Evolutionary conservation across 768 basidiomycete species (phyloP).

Genomic region (Sporobolomyces roseus): DNA sequence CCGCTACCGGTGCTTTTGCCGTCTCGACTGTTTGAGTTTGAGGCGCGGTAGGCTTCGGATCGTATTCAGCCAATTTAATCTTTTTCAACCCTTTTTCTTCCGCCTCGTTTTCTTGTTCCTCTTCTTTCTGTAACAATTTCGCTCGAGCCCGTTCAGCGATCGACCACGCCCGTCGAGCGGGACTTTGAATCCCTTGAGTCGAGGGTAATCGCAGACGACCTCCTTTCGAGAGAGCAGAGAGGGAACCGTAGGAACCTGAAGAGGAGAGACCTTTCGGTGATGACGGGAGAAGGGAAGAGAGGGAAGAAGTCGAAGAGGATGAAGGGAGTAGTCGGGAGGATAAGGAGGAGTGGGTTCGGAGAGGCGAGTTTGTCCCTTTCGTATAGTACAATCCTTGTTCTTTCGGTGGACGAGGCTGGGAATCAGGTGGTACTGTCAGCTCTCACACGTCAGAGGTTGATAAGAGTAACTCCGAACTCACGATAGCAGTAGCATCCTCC

Average conservation of each 20-base stretch:
- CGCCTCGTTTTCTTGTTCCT: constrained; percentile 15
- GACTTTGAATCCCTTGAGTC: constrained; percentile 3
- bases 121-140: not conserved
- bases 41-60: not conserved
- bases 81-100: constrained; percentile 22
- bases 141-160: constrained; percentile 6
- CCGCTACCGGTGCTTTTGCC: not conserved
- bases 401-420: not conserved
- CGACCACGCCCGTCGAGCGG: constrained; percentile 18
- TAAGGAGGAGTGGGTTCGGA: constrained; percentile 17
- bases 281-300: not conserved
- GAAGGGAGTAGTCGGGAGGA: not conserved
- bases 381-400: constrained; percentile 16
- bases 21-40: not conserved
- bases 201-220: not conserved
- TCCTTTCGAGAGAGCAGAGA: not conserved
- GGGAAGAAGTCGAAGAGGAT: not conserved
- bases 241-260: not conserved
- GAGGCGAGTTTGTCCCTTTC: constrained; percentile 18
- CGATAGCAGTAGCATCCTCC: not conserved
- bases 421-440: too few relatives aligned
- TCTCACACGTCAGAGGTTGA: too few relatives aligned
- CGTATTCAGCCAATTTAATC: constrained; percentile 27
- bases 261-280: not conserved
- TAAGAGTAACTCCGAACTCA: not conserved